Evolutionary conservation across 495 filamentous ascomycete genomes (phyloP), one percentile per base, ranked within the genome.

Genomic region (Cudoniella acicularis): DNA sequence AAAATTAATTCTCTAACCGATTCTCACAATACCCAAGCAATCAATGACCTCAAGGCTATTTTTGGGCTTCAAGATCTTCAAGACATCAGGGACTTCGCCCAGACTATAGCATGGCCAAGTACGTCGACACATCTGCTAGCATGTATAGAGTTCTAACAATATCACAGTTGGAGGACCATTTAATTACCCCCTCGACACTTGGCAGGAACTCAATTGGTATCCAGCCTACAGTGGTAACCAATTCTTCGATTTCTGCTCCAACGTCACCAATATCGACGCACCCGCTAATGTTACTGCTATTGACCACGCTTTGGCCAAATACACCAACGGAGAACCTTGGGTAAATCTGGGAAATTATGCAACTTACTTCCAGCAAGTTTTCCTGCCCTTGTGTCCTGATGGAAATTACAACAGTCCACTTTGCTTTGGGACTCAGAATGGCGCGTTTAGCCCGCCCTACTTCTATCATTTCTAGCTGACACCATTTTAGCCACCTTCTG

Each of bases 161-260:
- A 25, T 25, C 8, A 25, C 13, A 43, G 68, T 75, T n/a, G 74
- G 76, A 40, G 75, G 77, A 2, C 77, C 77, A 8, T 72, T 78
- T 53, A 69, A 67, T 55, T 80, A 80, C 57, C 70, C 74, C 8
- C 76, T 73, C 0, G 71, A 65, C 26, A 79, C 78, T 6, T 80
- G 76, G 76, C 77, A 79, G 54, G 78, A 79, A 54, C 57, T 80
- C 17, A 77, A 73, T 51, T 79, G 76, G 76, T 65, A 71, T 47
- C 69, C 70, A 2, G 25, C 43, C 3, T 70, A 68, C 18, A 61
- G 69, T 23, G 30, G 43, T 16, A 40, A 46, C 13, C 72, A 80
- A 57, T 80, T 80, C 54, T 79, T 73, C 58, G 59, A 75, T 47
- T 80, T 80, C 67, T 79, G 77, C 56, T 66, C 65, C 4, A 80